Conservation (phyloP, 2,329 filamentous ascomycete genomes). For the Ceratocystis lukuohia region DNA sequence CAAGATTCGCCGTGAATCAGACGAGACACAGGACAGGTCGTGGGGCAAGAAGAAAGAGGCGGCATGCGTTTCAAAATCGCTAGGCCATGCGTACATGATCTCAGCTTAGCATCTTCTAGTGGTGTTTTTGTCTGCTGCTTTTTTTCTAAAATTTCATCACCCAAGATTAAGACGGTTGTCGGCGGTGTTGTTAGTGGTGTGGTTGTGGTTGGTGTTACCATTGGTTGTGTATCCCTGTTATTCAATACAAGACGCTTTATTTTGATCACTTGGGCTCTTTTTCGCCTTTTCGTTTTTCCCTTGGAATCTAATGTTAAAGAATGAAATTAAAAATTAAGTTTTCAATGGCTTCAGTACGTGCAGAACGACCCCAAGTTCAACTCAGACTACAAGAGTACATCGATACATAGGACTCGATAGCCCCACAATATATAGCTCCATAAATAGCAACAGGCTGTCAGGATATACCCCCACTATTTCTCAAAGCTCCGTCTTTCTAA, state of each 20-base stretch:
- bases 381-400: no score
- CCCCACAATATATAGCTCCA: neutral
- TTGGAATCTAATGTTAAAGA: neutral
- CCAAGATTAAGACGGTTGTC: no score
- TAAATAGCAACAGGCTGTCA: neutral
- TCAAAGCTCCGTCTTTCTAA: neutral
- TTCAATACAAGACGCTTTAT: no score
- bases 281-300: no score
- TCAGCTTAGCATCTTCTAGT: neutral
- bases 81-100: neutral
- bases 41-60: neutral
- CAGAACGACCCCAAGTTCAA: no score
- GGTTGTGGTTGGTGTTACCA: no score
- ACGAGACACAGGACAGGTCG: conserved; percentile 5
- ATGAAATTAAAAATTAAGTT: neutral
- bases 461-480: neutral
- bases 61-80: neutral
- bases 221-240: no score
- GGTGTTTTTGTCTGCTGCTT: neutral
- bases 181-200: no score
- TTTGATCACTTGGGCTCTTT: no score
- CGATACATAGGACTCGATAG: neutral
- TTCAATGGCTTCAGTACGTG: neutral
- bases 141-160: no score
- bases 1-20: conserved; percentile 16